Conservation (phyloP, 108 stramenopile species). For the Cyclotella distinguenda region DNA sequence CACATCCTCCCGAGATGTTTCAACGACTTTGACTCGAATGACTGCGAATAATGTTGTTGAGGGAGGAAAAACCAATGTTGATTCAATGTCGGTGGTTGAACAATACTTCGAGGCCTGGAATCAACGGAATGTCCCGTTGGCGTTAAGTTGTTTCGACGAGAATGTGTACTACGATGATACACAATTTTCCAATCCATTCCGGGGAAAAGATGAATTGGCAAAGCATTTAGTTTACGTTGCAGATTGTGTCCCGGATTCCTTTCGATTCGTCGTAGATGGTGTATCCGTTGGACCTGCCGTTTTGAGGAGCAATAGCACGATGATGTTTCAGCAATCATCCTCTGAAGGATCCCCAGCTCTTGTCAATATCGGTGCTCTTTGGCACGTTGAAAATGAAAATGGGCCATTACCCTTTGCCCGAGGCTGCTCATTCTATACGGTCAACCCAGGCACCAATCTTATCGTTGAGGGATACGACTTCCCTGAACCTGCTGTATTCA, state of each 20-base stretch:
- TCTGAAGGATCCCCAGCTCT: slow-evolving; percentile 7
- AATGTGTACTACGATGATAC: slow-evolving; percentile 64
- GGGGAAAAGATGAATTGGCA: slow-evolving; percentile 48
- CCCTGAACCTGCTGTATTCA: slow-evolving; percentile 57
- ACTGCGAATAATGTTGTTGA: not conserved
- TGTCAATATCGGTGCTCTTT: slow-evolving; percentile 45
- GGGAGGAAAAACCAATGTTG: not conserved
- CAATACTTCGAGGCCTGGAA: slow-evolving; percentile 70
- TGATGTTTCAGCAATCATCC: not conserved
- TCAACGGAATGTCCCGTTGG: slow-evolving; percentile 55
- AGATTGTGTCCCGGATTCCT: slow-evolving; percentile 51
- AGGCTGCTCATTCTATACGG: slow-evolving; percentile 53
- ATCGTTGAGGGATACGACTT: slow-evolving; percentile 58
- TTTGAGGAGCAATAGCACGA: slow-evolving; percentile 6
- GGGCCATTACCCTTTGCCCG: slow-evolving; percentile 58
- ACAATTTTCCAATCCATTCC: slow-evolving; percentile 53
- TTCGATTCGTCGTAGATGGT: slow-evolving; percentile 58
- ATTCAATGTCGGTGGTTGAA: slow-evolving; percentile 29
- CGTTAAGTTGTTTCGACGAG: slow-evolving; percentile 51
- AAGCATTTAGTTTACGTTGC: slow-evolving; percentile 60
- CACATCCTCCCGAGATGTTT: no score
- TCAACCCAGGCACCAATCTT: slow-evolving; percentile 42
- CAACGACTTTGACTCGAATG: no score
- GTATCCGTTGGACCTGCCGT: slow-evolving; percentile 21
- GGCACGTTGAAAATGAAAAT: slow-evolving; percentile 59